Base-by-base conservation (phyloP, 495 filamentous ascomycete genomes). In the Friedmanniomyces simplex region DNA sequence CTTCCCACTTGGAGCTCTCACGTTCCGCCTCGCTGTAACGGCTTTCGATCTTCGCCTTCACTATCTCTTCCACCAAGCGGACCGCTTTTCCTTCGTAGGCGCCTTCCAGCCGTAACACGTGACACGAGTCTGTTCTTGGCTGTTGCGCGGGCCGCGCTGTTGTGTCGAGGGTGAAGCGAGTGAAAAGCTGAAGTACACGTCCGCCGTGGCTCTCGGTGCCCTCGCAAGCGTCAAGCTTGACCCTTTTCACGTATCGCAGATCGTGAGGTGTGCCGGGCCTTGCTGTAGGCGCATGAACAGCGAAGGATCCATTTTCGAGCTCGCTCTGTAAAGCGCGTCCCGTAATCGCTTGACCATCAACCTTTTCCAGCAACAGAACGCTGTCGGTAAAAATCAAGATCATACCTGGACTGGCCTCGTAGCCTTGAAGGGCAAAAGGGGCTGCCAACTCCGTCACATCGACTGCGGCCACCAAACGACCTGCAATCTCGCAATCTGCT, bases 301-400 rank as follows among this genome's bases (percentile, higher is more conserved):
- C 13, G 2, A 24, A 20, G 2, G 43, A 13, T 18, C 47, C 53
- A 26, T 32, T 54, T 12, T 62, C 57, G 18, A 61, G 43, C 67
- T 96, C 90, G 25, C 88, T 82, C 54, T 94, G 65, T 26, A 98
- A 68, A 57, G 86, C 86, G 41, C 88, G 82, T 10, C 88, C 89
- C 3, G 87, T 86, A 42, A 85, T 72, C 14, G 72, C 78, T 50
- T 77, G 77, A 4, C 76, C 76, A 22, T 75, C 68, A 13, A 77
- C 71, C 62, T 89, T 94, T 41, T 81, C 80, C 8, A 96, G 71
- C 22, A 95, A 71, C 37, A 95, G 81, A 20, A 96, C 58, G 53
- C 78, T 84, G 62, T 95, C 90, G 3, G 87, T 80, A 69, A 96
- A 98, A 3, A 97, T 73, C 2, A 97, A 73, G 50, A 97, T 71